phyloP scores from a whole-genome alignment of 257 asterid species.

The Solanum appendiculatum region DNA sequence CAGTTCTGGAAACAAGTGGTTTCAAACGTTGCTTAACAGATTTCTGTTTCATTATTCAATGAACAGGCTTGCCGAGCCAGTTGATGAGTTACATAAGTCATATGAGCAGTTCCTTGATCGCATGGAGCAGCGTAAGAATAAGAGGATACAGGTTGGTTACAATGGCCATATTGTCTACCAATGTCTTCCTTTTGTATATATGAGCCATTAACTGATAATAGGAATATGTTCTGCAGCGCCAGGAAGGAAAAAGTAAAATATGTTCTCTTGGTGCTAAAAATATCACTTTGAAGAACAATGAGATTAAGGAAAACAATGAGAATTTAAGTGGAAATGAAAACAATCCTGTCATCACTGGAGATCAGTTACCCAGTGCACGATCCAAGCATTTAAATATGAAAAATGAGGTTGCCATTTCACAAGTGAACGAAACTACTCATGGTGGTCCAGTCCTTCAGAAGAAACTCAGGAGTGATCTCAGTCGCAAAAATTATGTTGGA shows the following conservation, averaged over 20 bases:
- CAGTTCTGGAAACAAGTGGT: background rate
- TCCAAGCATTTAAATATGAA: constrained; percentile 6
- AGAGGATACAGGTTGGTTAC: constrained; percentile 51
- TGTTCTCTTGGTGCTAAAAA: constrained; percentile 3
- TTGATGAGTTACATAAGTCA: constrained; percentile 72
- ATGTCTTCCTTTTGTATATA: background rate
- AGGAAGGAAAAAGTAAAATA: constrained; percentile 19
- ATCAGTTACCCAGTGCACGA: constrained; percentile 9
- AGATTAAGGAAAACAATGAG: constrained; percentile 18
- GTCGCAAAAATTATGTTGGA: background rate
- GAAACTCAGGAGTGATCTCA: constrained; percentile 8
- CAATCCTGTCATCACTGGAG: constrained; percentile 2
- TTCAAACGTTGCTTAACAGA: background rate
- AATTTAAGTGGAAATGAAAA: constrained; percentile 1
- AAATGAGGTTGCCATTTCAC: constrained; percentile 12
- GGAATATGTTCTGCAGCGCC: constrained; percentile 22
- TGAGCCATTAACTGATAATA: constrained; percentile 8
- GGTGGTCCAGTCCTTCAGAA: constrained; percentile 10
- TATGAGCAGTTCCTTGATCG: constrained; percentile 79
- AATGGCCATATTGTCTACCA: constrained; percentile 1
- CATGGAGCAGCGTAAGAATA: constrained; percentile 40
- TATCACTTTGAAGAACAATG: constrained; percentile 7
- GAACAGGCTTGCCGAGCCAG: constrained; percentile 89
- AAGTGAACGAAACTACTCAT: constrained; percentile 3
- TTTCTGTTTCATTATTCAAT: background rate